These are phyloP conservation scores for Bonia amplexicaulis DNA, from an alignment of 176 grass and related monocot species.

Conservation along the genomic window DNA sequence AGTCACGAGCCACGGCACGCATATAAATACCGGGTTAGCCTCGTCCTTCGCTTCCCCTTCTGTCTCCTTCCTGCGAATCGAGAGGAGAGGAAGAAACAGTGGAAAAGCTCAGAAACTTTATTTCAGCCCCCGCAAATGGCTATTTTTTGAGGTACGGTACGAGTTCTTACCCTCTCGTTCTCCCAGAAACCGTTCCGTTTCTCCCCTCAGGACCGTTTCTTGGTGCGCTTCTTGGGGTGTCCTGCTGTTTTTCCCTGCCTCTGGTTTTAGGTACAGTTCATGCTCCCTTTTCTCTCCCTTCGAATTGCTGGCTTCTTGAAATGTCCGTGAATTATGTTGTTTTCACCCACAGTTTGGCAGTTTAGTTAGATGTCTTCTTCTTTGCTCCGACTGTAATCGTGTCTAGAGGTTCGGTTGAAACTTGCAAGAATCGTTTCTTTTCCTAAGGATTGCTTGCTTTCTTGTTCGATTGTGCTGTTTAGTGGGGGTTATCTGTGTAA, in stretches of 20 bases:
- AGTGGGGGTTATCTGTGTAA: not conserved
- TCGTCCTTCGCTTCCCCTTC: not conserved
- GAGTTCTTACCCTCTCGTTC: not conserved
- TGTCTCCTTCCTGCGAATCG: slow-evolving; percentile 15
- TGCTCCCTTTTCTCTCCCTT: not conserved
- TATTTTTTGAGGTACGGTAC: not conserved
- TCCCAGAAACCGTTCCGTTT: not conserved
- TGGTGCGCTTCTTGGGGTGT: not conserved
- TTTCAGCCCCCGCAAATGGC: not conserved
- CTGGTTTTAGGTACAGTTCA: not conserved
- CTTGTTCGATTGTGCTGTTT: not conserved
- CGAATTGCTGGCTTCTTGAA: not conserved
- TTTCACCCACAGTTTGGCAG: not conserved
- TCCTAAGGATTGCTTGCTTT: not conserved
- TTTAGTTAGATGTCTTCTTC: not conserved
- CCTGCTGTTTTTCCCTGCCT: not conserved
- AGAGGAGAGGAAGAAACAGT: not conserved
- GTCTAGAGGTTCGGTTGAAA: not conserved
- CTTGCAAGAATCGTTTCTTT: not conserved
- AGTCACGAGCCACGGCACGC: not conserved
- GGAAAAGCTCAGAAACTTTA: not conserved
- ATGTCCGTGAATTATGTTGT: not conserved
- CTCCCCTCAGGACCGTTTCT: not conserved
- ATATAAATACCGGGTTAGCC: slow-evolving; percentile 25
- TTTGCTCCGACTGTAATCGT: not conserved